Evolutionary conservation across 306 rosid species (phyloP).

Genomic region (Casuarina equisetifolia): DNA sequence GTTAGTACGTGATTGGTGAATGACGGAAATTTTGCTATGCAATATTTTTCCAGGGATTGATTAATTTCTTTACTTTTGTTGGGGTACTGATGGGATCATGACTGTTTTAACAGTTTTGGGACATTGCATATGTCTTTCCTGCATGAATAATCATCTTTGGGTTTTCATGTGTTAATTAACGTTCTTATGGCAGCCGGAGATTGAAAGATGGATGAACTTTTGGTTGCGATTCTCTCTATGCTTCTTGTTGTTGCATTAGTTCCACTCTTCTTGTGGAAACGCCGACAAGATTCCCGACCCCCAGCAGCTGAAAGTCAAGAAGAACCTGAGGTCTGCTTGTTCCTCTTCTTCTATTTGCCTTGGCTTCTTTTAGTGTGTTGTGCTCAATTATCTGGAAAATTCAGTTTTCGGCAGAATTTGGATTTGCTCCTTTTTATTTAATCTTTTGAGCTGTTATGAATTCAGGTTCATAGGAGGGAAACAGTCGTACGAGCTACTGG

Average conservation of each 20-base stretch:
- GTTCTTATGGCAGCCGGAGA: slow-evolving; percentile 5
- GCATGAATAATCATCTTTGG: background rate
- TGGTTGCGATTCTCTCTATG: slow-evolving; percentile 57
- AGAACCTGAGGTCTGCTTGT: slow-evolving; percentile 61
- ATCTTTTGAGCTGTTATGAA: slow-evolving; percentile 3
- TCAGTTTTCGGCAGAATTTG: background rate
- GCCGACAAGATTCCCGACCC: slow-evolving; percentile 58
- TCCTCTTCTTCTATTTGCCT: background rate
- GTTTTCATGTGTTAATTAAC: background rate
- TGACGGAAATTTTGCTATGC: background rate
- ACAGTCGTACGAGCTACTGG: slow-evolving; percentile 73
- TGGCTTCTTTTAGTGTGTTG: background rate
- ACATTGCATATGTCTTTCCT: background rate
- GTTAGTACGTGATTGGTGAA: background rate
- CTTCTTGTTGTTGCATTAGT: slow-evolving; percentile 57
- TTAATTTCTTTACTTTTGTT: background rate
- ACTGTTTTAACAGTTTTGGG: background rate
- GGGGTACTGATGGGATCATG: background rate
- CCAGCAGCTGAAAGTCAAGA: slow-evolving; percentile 41
- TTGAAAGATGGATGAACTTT: slow-evolving; percentile 63
- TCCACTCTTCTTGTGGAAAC: slow-evolving; percentile 86
- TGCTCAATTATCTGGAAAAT: background rate
- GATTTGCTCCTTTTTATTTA: background rate
- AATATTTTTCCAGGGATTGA: background rate
- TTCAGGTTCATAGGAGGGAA: slow-evolving; percentile 71